Evolutionary conservation across 768 basidiomycete genomes (phyloP).

Genomic region (Mycena kentingensis): DNA sequence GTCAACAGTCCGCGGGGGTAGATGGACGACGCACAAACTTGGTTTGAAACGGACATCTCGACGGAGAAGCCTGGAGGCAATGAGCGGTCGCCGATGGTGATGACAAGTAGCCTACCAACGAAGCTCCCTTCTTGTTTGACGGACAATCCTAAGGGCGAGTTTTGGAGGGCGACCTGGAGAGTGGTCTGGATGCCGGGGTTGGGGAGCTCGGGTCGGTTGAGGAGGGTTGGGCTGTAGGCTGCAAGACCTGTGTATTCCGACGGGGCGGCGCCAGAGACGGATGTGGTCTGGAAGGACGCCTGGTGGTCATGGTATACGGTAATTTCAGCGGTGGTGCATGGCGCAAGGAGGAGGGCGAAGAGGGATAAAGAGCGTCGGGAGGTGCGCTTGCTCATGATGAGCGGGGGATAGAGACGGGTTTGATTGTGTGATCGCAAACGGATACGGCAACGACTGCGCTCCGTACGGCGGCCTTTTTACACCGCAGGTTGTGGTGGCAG

Average conservation of each 20-base stretch:
- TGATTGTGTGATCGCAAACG: no score
- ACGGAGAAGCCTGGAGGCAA: slow-evolving; percentile 68
- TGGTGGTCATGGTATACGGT: slow-evolving; percentile 2
- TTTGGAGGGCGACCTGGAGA: slow-evolving; percentile 49
- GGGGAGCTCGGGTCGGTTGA: slow-evolving; percentile 56
- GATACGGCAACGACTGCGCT: no score
- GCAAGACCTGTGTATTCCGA: slow-evolving; percentile 47
- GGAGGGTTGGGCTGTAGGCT: slow-evolving; percentile 53
- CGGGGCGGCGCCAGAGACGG: no score
- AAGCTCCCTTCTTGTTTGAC: slow-evolving; percentile 38
- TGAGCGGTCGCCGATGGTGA: slow-evolving; percentile 39
- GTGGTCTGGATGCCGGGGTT: slow-evolving; percentile 42
- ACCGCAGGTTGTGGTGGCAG: no score
- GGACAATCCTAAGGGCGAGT: no score
- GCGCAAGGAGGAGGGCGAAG: not conserved
- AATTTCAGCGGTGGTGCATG: not conserved
- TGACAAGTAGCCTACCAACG: slow-evolving; percentile 40
- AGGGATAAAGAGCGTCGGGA: not conserved
- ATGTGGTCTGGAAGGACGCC: no score
- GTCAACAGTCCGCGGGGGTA: not conserved
- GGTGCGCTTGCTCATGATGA: no score
- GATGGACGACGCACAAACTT: slow-evolving; percentile 43
- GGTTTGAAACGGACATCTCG: slow-evolving; percentile 63
- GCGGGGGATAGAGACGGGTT: no score
- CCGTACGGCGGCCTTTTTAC: no score